These are phyloP conservation scores for Lagenidium sp. DNA, from an alignment of 352 stramenopile genomes.

Conservation along the genomic window DNA sequence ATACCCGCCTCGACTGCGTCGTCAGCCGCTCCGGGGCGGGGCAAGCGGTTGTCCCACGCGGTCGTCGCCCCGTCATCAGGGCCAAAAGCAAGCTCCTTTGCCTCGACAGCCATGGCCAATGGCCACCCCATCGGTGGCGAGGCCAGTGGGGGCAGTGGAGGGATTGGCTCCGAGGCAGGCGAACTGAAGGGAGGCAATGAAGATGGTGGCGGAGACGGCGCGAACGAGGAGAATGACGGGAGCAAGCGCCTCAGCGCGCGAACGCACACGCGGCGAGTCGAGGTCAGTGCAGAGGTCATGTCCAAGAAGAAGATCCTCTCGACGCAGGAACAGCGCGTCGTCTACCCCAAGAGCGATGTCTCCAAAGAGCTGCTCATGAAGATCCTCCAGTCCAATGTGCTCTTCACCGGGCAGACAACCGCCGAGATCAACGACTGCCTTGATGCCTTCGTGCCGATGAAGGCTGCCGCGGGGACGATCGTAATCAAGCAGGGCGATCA, in stretches of 20 bases:
- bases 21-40: slow-evolving; percentile 2
- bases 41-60: slow-evolving; percentile 16
- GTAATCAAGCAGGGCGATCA: slow-evolving; percentile 67
- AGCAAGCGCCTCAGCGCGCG: no score
- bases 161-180: no score
- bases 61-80: no score
- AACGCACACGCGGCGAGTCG: slow-evolving; percentile 36
- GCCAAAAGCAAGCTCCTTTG: neutral
- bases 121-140: no score
- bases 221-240: neutral
- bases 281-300: slow-evolving; percentile 77
- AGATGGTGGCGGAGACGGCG: no score
- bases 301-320: slow-evolving; percentile 55
- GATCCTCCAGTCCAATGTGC: slow-evolving; percentile 62
- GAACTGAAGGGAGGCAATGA: slow-evolving; percentile 4
- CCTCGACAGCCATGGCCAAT: neutral
- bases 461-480: slow-evolving; percentile 20
- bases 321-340: slow-evolving; percentile 27
- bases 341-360: slow-evolving; percentile 54
- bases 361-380: slow-evolving; percentile 48
- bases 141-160: no score
- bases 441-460: slow-evolving; percentile 64
- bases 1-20: neutral
- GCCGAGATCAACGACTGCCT: slow-evolving; percentile 56
- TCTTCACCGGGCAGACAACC: slow-evolving; percentile 55